A percentile compares a stretch with the other conserved stretches of the same genome.
These are phyloP conservation scores for Metarhizium brunneum DNA, from an alignment of 2,329 filamentous ascomycete genomes.

Conservation along the genomic window DNA sequence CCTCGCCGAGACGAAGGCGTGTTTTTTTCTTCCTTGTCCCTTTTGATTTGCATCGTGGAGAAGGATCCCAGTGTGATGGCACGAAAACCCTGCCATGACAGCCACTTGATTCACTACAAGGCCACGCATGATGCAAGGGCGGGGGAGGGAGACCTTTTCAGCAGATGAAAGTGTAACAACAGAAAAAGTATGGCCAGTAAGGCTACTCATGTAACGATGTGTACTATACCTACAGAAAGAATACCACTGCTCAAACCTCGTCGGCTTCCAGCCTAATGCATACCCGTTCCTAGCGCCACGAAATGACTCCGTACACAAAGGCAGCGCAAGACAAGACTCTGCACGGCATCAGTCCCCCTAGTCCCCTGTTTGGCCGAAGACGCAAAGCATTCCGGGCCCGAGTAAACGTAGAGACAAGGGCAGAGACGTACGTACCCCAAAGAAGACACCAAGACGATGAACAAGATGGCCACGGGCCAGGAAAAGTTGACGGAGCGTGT, in stretches of 20 bases:
- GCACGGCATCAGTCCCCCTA: not conserved
- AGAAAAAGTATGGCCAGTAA: not conserved
- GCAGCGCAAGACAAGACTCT: not conserved
- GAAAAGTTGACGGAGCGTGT: not conserved
- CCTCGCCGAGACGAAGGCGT: not conserved
- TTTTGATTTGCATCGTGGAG: too few species aligned
- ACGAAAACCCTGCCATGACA: too few species aligned
- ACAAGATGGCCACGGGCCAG: not conserved
- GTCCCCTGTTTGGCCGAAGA: too few species aligned
- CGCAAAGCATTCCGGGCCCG: too few species aligned
- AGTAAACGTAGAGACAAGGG: too few species aligned
- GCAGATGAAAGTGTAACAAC: not conserved
- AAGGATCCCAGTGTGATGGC: too few species aligned
- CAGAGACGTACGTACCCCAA: not conserved
- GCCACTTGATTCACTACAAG: not conserved
- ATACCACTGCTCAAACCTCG: not conserved
- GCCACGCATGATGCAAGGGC: not conserved
- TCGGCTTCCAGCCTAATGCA: not conserved
- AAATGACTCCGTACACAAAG: not conserved
- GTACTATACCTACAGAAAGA: not conserved
- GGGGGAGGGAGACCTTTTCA: not conserved
- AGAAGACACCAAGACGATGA: not conserved
- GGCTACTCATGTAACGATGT: not conserved
- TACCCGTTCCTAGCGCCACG: not conserved
- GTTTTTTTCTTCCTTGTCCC: too few species aligned